Evolutionary conservation across 1,284 basidiomycete species (phyloP), one percentile per base, ranked within the genome.

Genomic region (Flammula alnicola): DNA sequence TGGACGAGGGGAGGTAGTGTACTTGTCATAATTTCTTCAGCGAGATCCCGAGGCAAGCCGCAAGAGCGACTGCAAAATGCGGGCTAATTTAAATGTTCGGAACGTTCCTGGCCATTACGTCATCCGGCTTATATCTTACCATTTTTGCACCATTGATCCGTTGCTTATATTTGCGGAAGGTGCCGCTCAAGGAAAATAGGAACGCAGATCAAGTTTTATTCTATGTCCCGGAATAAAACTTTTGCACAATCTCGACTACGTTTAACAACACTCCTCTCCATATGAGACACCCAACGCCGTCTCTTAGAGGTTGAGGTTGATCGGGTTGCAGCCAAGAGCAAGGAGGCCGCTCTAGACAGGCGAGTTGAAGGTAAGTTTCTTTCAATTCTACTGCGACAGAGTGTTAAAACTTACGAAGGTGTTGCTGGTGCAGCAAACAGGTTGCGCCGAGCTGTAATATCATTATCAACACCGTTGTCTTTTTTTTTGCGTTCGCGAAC

Each of bases 1-100:
- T 83, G 80, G 0, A 80, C 70, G 11, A 82, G 68, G 5, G 81
- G 81, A 3, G 80, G 79, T 12, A 83, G 69, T 0, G 77, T 76
- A 31, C 77, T 80, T 19, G 81, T 80, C 80, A 81, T 81, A 2
- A 10, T 20, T 12, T 3, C 36, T 9, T 30, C 16, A n/a, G 20
- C 9, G n/a, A 36, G 11, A 16, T 4, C 5, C 22, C 29, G 9
- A 9, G 22, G 27, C 9, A n/a, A n/a, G 9, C 11, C 16, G 10
- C 5, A 16, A 2, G 26, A 30, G 31, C 1, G 40, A 16, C 4
- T 2, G 9, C 10, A n/a, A n/a, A n/a, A n/a, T n/a, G n/a, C n/a
- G n/a, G n/a, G n/a, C n/a, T n/a, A n/a, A n/a, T n/a, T n/a, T n/a
- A n/a, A n/a, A n/a, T n/a, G n/a, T n/a, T n/a, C n/a, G n/a, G n/a